phyloP scores from a whole-genome alignment of 495 filamentous ascomycete genomes.

The Penicillium manginii region DNA sequence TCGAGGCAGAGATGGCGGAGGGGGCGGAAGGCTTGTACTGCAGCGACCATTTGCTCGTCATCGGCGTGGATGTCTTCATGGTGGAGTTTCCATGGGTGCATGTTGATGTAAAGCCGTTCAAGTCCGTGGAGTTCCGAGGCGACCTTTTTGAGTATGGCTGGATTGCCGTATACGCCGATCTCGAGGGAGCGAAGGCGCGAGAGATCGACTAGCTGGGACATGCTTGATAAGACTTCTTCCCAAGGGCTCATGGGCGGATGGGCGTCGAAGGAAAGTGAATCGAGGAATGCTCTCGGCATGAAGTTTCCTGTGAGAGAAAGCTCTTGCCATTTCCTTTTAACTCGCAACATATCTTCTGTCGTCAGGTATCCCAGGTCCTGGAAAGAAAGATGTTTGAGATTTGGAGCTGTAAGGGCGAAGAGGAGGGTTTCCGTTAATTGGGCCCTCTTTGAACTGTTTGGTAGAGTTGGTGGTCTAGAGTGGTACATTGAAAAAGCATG shows the following conservation, averaged over 20 bases:
- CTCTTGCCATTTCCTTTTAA: background rate
- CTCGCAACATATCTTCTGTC: background rate
- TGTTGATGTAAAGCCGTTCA: background rate
- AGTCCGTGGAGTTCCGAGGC: background rate
- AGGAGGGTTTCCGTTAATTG: background rate
- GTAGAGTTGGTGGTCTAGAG: background rate
- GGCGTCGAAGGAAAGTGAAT: constrained; percentile 6
- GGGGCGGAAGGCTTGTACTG: background rate
- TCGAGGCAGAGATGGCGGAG: background rate
- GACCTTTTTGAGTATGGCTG: background rate
- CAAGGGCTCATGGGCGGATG: background rate
- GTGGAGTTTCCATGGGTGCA: constrained; percentile 3
- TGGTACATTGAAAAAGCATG: constrained; percentile 3
- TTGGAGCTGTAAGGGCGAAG: background rate
- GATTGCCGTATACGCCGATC: constrained; percentile 4
- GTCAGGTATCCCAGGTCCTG: background rate
- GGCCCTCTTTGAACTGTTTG: background rate
- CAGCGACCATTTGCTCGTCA: constrained; percentile 2
- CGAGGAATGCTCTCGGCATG: background rate
- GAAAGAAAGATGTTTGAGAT: constrained; percentile 4
- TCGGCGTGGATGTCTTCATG: constrained; percentile 2
- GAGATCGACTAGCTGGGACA: constrained; percentile 1
- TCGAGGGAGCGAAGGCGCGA: background rate
- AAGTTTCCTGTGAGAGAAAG: background rate
- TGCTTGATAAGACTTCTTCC: constrained; percentile 3